Percentiles rank a stretch among this genome's conserved stretches.
Evolutionary conservation across 192 early-diverging fungal species (phyloP).

Genomic region (Polychytrium aggregatum): DNA sequence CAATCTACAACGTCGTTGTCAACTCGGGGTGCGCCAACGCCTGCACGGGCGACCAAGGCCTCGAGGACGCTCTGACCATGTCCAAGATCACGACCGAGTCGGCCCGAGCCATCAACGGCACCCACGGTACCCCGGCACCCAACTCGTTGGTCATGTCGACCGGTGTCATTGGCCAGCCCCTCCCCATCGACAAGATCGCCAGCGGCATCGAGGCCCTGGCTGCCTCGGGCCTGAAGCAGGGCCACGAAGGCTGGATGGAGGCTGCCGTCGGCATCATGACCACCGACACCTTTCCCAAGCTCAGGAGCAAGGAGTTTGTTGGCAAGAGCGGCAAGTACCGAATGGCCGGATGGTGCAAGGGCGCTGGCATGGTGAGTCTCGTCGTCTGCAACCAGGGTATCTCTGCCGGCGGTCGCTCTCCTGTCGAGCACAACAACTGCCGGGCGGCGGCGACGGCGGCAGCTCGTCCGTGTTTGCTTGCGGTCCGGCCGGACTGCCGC

Average conservation of each 20-base stretch:
- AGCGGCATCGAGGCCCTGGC: slow-evolving; percentile 43
- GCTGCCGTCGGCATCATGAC: slow-evolving; percentile 90
- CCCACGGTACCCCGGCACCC: slow-evolving; percentile 1
- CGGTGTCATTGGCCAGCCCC: slow-evolving; percentile 88
- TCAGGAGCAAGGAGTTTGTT: slow-evolving; percentile 28
- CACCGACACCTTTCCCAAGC: slow-evolving; percentile 94
- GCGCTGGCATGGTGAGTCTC: slow-evolving; percentile 72
- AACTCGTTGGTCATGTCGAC: slow-evolving; percentile 81
- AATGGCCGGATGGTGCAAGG: slow-evolving; percentile 94
- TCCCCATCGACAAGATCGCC: slow-evolving; percentile 74
- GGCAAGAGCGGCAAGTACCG: slow-evolving; percentile 32
- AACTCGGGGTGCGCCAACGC: slow-evolving; percentile 97
- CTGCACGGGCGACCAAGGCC: slow-evolving; percentile 77
- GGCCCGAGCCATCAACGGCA: slow-evolving; percentile 23
- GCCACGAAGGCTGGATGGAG: slow-evolving; percentile 65
- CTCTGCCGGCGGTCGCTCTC: no score
- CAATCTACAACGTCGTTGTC: slow-evolving; percentile 48
- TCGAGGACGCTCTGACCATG: slow-evolving; percentile 68
- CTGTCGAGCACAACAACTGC: no score
- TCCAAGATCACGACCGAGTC: slow-evolving; percentile 39
- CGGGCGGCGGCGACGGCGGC: no score
- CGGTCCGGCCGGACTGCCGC: no score
- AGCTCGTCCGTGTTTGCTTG: no score
- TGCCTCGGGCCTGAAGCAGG: slow-evolving; percentile 24
- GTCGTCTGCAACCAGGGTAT: no score